Percentiles rank a stretch among this genome's conserved stretches.
Evolutionary conservation across 805 yeast species (phyloP).

Genomic region (Saccharomycopsis synnaedendra): DNA sequence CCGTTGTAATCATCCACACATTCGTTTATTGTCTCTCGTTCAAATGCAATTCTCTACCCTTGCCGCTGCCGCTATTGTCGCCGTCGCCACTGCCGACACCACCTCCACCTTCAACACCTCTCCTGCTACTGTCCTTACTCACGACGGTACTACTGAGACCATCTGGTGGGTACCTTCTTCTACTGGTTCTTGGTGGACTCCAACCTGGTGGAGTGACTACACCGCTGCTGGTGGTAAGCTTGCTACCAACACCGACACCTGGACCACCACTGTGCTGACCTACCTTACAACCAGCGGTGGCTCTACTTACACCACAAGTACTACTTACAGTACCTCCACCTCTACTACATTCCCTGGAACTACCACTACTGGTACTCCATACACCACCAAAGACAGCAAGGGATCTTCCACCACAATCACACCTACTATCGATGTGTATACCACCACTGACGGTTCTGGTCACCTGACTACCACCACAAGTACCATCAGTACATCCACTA

Average conservation of each 20-base stretch:
- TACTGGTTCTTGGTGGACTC: constrained; percentile 15
- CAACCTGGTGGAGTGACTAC: constrained; percentile 16
- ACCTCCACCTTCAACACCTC: constrained; percentile 8
- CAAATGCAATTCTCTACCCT: neutral
- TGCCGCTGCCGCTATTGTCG: neutral
- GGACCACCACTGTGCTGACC: constrained; percentile 2
- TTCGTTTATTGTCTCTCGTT: neutral
- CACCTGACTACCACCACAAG: constrained; percentile 9
- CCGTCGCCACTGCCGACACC: constrained; percentile 7
- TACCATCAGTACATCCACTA: constrained; percentile 7
- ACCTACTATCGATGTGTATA: constrained; percentile 26
- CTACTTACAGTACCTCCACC: constrained; percentile 4
- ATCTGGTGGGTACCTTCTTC: constrained; percentile 17
- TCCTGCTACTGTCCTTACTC: constrained; percentile 15
- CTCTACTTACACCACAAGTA: neutral
- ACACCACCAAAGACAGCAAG: constrained; percentile 5
- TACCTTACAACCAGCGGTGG: constrained; percentile 8
- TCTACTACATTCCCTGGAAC: constrained; percentile 13
- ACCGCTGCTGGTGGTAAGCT: constrained; percentile 15
- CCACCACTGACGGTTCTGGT: constrained; percentile 13
- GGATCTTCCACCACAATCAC: constrained; percentile 20
- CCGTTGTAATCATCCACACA: neutral
- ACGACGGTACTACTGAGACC: constrained; percentile 12
- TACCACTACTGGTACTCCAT: constrained; percentile 12
- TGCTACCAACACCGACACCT: constrained; percentile 2